Percentiles rank a stretch among this genome's conserved stretches.
phyloP scores from a whole-genome alignment of 108 stramenopile species.

The Cylindrotheca closterium region DNA sequence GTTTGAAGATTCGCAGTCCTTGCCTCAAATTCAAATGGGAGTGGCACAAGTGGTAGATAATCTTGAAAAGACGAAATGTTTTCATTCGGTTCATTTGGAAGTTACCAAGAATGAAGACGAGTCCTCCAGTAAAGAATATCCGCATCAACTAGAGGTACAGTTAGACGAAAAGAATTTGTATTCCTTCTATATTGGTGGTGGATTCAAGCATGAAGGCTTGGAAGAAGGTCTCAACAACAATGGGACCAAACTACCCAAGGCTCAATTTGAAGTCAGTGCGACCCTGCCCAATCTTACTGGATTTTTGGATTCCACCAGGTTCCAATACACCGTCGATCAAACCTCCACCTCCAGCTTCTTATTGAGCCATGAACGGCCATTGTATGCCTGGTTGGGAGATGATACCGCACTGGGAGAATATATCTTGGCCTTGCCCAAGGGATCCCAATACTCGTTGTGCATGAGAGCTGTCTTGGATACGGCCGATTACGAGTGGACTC shows the following conservation, averaged over 20 bases:
- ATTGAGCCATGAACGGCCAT: conserved; percentile 65
- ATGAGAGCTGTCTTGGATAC: conserved; percentile 56
- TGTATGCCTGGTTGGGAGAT: conserved; percentile 48
- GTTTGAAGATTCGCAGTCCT: conserved; percentile 43
- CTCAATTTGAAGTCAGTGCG: conserved; percentile 73
- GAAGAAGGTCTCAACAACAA: conserved; percentile 14
- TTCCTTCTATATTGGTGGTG: conserved; percentile 75
- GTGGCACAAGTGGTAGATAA: conserved; percentile 49
- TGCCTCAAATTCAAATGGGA: conserved; percentile 36
- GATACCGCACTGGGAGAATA: conserved; percentile 13
- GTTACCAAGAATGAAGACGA: conserved; percentile 16
- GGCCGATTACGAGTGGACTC: conserved; percentile 66
- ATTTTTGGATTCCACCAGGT: conserved; percentile 51
- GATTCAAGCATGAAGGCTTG: conserved; percentile 68
- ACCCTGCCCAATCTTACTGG: conserved; percentile 72
- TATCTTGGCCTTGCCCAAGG: conserved; percentile 30
- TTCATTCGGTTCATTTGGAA: conserved; percentile 61
- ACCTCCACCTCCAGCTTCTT: conserved; percentile 44
- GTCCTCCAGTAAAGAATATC: conserved; percentile 3
- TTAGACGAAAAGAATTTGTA: conserved; percentile 87
- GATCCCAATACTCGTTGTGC: conserved; percentile 44
- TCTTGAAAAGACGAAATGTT: conserved; percentile 64
- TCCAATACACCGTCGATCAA: conserved; percentile 74
- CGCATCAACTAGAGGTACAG: conserved; percentile 45
- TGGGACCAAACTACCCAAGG: conserved; percentile 49